Base-by-base conservation (phyloP, 73 alveolate species). In the Stentor coeruleus region DNA sequence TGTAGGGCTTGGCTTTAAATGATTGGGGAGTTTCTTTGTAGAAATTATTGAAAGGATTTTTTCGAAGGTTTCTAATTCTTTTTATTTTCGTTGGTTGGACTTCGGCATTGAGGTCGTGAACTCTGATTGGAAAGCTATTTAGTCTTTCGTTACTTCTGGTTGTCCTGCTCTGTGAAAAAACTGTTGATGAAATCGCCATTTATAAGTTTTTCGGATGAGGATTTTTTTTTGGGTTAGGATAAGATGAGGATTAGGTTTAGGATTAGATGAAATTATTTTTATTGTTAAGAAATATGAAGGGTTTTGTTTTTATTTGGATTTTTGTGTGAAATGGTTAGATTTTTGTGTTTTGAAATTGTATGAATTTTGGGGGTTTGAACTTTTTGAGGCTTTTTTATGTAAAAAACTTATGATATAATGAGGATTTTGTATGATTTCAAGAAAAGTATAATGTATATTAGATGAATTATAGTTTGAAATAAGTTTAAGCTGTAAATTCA, bases 101-200 rank as follows among this genome's bases (percentile, higher is more conserved):
- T 57, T 57, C 73, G 2, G 73, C 85, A 58, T 83, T 87, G 58
- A 88, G 77, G 75, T 89, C 82, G 59, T 85, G 85, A 38, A 81
- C 87, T 76, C 85, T 88, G 26, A 88, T 72, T 0, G 94, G 94
- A 73, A 88, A 88, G 20, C 87, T 86, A 59, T 86, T 59, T 77
- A 73, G 59, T 3, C 38, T 79, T 41, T 75, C 73, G 36, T 77
- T 84, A 2, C 73, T 57, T 2, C 28, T 57, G 73, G 73, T 57
- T 20, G 35, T 31, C 28, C 28, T 57, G 73, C 35, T 0, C 35
- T 31, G 15, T n/a, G 35, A 20, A 20, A 57, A 20, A 57, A 57
- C 28, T 57, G 73, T 57, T n/a, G n/a, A n/a, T n/a, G n/a, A n/a
- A n/a, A n/a, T n/a, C n/a, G n/a, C n/a, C n/a, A n/a, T n/a, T n/a